Base-by-base conservation (phyloP, 2,329 filamentous ascomycete species). In the Aspergillus oerlinghausenensis region DNA sequence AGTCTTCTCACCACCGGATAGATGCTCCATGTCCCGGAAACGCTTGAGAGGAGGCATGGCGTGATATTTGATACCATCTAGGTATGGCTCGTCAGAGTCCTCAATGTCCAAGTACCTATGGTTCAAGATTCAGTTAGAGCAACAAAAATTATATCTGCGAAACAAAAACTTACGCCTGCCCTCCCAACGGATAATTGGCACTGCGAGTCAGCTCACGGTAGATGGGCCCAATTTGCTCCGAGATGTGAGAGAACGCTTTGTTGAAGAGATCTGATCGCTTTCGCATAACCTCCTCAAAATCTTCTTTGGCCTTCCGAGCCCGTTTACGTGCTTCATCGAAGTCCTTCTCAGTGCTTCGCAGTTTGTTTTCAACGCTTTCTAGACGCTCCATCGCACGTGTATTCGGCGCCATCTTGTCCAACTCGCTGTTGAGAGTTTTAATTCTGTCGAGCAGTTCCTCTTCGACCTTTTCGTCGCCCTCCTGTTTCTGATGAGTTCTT, bases 11-110 rank as follows among this genome's bases (percentile, higher is more conserved):
- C 94, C 94, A 67, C 94, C 94, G 1, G 91, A 96, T 9, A 99
- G 80, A 72, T 97, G 94, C 74, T 99, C 94, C 94, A 99, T 99
- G 73, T 99, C 95, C 66, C 94, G 85, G 84, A 99, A 99, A 49
- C 94, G 91, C 79, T 99, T 99, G 60, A 97, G 85, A 1, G 94
- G 94, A 21, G 94, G 94, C 92, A 97, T 99, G 60, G 94, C 95
- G 72, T 97, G 92, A 76, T 99, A 99, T 71, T 96, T 97, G 76
- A 99, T 92, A 32, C 94, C 94, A 43, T 90, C 91, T 3, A 97
- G 84, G 73, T 97, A 99, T 0, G 94, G 94, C 68, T 96, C 93
- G 62, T 96, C 92, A n/a, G 88, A 90, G 72, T 99, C 93, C 71
- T 96, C 92, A 72, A 95, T 92, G 69, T 97, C 92, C 50, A 99